Percentiles rank a stretch among this genome's conserved stretches.
Evolutionary conservation across 164 flowering plant genomes (phyloP).

Genomic region (Cinnamomum chago): DNA sequence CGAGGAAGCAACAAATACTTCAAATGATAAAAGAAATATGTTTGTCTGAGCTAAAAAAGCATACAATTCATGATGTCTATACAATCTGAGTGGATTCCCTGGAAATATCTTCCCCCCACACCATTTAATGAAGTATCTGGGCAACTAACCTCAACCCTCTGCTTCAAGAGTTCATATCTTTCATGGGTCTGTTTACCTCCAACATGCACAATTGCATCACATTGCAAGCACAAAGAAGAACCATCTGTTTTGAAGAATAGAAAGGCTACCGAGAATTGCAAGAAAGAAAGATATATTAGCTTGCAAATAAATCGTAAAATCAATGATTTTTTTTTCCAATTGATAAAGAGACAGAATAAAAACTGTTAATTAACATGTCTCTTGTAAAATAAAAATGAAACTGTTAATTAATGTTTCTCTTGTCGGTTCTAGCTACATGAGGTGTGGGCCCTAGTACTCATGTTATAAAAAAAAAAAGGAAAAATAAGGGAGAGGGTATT

Average conservation of each 20-base stretch:
- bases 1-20: no score
- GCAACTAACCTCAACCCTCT: conserved; percentile 77
- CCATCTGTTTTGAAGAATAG: conserved; percentile 54
- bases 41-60: neutral
- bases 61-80: neutral
- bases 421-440: no score
- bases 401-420: no score
- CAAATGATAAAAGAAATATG: neutral
- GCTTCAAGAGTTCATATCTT: conserved; percentile 79
- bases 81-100: neutral
- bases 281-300: neutral
- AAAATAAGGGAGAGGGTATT: no score
- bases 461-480: no score
- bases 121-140: conserved; percentile 1
- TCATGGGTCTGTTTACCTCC: conserved; percentile 91
- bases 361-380: no score
- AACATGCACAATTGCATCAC: conserved; percentile 85
- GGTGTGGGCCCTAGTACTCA: no score
- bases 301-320: neutral
- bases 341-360: no score
- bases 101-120: no score
- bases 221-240: conserved; percentile 56
- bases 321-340: neutral
- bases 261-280: conserved; percentile 33
- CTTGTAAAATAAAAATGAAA: no score